A percentile compares a stretch with the other conserved stretches of the same genome.
Evolutionary conservation across 257 asterid species (phyloP).

Genomic region (Vinca minor): DNA sequence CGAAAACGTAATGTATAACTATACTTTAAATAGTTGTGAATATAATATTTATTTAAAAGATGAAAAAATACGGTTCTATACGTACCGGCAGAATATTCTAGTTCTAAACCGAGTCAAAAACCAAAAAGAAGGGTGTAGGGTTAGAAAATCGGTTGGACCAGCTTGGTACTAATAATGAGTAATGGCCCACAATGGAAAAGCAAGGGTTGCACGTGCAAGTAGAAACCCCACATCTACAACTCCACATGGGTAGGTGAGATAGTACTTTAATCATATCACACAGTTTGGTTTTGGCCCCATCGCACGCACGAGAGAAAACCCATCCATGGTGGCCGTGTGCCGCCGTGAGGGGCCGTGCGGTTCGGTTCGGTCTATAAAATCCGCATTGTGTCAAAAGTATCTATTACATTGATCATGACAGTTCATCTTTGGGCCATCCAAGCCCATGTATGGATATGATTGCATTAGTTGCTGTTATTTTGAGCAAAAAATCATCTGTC

Average conservation of each 20-base stretch:
- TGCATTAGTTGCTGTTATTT: no score
- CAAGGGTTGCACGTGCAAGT: constrained; percentile 66
- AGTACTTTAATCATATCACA: constrained; percentile 34
- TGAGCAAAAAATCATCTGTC: no score
- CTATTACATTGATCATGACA: constrained; percentile 36
- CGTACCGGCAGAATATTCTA: no score
- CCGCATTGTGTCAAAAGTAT: constrained; percentile 31
- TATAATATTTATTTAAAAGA: no score
- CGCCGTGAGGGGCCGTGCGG: no score
- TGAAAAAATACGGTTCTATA: no score
- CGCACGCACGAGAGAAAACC: constrained; percentile 4
- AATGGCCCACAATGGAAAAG: constrained; percentile 20
- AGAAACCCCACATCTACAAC: constrained; percentile 66
- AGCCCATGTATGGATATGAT: constrained; percentile 20
- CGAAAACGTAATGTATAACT: no score
- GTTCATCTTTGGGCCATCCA: constrained; percentile 19
- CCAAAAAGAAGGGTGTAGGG: no score
- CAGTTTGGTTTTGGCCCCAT: constrained; percentile 3
- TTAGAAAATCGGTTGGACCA: constrained; percentile 35
- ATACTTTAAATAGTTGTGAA: no score
- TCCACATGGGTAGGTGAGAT: constrained; percentile 31
- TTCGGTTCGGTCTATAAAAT: no score
- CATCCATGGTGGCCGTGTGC: no score
- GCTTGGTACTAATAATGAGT: constrained; percentile 17
- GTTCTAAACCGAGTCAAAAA: no score